Percentiles rank a stretch among this genome's conserved stretches.
phyloP scores from a whole-genome alignment of 257 asterid genomes.

The Fraxinus anomala region DNA sequence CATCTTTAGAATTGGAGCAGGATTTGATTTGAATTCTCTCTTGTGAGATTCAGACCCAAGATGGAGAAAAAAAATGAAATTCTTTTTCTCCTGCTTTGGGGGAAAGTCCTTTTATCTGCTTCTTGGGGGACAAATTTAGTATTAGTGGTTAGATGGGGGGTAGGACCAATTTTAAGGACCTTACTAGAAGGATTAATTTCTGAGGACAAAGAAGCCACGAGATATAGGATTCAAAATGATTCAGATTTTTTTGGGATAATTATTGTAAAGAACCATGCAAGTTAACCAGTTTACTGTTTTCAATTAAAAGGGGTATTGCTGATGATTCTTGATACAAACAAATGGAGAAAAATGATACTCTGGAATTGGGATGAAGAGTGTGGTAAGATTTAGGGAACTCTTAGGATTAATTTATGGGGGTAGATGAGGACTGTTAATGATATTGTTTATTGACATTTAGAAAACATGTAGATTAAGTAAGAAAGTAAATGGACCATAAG shows the following conservation, averaged over 20 bases:
- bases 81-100: not conserved
- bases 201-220: not conserved
- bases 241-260: not conserved
- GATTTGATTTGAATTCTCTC: not conserved
- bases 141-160: not conserved
- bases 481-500: not conserved
- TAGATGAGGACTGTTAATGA: not conserved
- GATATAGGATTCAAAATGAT: not conserved
- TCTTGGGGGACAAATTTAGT: not conserved
- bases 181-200: not conserved
- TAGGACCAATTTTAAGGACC: not conserved
- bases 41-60: not conserved
- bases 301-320: not conserved
- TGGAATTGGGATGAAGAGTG: not conserved
- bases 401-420: not conserved
- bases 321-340: not conserved
- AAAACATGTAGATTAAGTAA: not conserved
- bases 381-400: not conserved
- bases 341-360: not conserved
- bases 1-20: not conserved
- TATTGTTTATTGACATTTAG: not conserved
- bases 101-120: not conserved
- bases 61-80: too few species aligned
- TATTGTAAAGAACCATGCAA: not conserved
- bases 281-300: not conserved